Evolutionary conservation across 495 filamentous ascomycete genomes (phyloP).

Genomic region (Penicillium antarcticum): DNA sequence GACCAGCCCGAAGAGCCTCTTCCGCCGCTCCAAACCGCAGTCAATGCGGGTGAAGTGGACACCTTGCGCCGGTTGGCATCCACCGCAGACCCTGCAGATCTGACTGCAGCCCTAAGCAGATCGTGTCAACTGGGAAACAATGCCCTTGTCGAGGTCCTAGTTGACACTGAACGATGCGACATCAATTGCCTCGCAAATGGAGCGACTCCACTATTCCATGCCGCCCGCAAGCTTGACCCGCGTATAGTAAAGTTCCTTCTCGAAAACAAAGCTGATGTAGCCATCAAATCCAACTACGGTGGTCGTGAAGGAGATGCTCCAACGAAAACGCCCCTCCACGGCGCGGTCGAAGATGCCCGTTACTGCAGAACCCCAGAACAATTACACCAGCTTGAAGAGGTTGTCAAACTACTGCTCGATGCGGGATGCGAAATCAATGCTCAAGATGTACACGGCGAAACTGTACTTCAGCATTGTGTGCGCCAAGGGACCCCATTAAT

Average conservation of each 20-base stretch:
- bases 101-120: conserved; percentile 1
- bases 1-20: not conserved
- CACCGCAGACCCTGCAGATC: not conserved
- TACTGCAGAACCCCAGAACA: not conserved
- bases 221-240: not conserved
- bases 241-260: not conserved
- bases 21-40: conserved; percentile 1
- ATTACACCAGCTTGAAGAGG: not conserved
- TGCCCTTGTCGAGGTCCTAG: not conserved
- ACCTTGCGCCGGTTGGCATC: not conserved
- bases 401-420: not conserved
- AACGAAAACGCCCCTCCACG: not conserved
- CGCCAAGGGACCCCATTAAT: not conserved
- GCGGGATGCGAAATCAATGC: conserved; percentile 4
- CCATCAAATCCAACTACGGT: not conserved
- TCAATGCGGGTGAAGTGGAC: conserved; percentile 1
- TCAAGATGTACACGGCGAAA: not conserved
- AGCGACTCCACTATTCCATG: conserved; percentile 4
- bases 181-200: not conserved
- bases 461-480: not conserved
- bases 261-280: not conserved
- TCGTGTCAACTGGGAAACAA: conserved; percentile 1
- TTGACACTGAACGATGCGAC: conserved; percentile 5
- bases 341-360: not conserved
- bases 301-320: not conserved